Evolutionary conservation across 352 stramenopile species (phyloP).

Genomic region (Globisporangium cederbergense): DNA sequence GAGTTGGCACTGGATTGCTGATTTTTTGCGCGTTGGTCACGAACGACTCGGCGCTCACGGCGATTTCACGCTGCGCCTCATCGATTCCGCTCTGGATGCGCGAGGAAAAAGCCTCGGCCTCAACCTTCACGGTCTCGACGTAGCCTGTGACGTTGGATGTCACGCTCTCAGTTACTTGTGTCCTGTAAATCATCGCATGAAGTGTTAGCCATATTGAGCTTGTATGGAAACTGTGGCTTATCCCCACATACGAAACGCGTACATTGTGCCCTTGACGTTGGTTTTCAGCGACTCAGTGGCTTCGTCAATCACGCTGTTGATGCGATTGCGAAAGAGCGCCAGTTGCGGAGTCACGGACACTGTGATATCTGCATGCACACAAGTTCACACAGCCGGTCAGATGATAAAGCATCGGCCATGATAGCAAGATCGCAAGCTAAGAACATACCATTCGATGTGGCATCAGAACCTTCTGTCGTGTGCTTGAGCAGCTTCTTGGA

Average conservation of each 20-base stretch:
- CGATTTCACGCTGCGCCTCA: slow-evolving; percentile 31
- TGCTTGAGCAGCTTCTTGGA: slow-evolving; percentile 47
- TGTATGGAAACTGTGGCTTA: too few relatives aligned
- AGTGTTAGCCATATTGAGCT: background rate
- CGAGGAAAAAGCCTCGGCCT: slow-evolving; percentile 39
- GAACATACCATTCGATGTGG: background rate
- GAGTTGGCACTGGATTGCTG: background rate
- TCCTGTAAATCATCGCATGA: slow-evolving; percentile 20
- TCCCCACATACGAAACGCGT: slow-evolving; percentile 13
- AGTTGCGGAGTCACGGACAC: slow-evolving; percentile 19
- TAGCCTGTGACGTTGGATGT: slow-evolving; percentile 50
- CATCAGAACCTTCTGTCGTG: background rate
- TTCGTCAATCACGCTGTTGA: slow-evolving; percentile 50
- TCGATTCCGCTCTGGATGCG: slow-evolving; percentile 49
- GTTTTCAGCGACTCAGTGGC: slow-evolving; percentile 40
- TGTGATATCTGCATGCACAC: slow-evolving; percentile 4
- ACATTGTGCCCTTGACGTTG: slow-evolving; percentile 58
- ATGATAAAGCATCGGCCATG: background rate
- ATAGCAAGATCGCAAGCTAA: background rate
- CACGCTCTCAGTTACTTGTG: slow-evolving; percentile 53
- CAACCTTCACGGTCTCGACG: slow-evolving; percentile 54
- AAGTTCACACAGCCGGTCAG: background rate
- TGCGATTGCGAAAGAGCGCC: slow-evolving; percentile 37
- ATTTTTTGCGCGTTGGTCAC: slow-evolving; percentile 12
- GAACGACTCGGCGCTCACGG: slow-evolving; percentile 19